A percentile compares a stretch with the other conserved stretches of the same genome.
These are phyloP conservation scores for Drechslerella stenobrocha DNA, from an alignment of 2,329 filamentous ascomycete species.

Conservation along the genomic window DNA sequence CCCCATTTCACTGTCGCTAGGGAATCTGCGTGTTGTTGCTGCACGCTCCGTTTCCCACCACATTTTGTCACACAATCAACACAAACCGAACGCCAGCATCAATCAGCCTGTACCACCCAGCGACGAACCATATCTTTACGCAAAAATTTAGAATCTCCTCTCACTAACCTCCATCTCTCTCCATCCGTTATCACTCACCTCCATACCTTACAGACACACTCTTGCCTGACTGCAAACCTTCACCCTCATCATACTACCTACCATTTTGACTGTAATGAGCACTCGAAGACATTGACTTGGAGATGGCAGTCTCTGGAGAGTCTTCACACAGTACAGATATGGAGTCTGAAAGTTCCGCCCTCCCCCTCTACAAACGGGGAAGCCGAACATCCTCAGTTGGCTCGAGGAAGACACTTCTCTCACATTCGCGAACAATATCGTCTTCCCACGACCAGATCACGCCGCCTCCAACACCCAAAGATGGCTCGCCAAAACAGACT, in stretches of 20 bases:
- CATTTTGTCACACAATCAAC: slow-evolving; percentile 45
- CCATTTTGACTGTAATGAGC: slow-evolving; percentile 30
- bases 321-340: slow-evolving; percentile 15
- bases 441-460: slow-evolving; percentile 44
- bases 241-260: too few species aligned
- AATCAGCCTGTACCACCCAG: too few species aligned
- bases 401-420: slow-evolving; percentile 41
- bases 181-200: too few species aligned
- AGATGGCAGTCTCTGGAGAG: slow-evolving; percentile 37
- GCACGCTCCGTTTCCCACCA: slow-evolving; percentile 22
- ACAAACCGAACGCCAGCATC: too few species aligned
- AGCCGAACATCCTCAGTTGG: slow-evolving; percentile 45
- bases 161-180: slow-evolving; percentile 13
- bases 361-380: slow-evolving; percentile 42
- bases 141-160: slow-evolving; percentile 11
- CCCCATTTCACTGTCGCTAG: slow-evolving; percentile 3
- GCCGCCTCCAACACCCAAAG: slow-evolving; percentile 43
- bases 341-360: slow-evolving; percentile 20
- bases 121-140: slow-evolving; percentile 10
- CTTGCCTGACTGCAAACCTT: too few species aligned
- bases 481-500: slow-evolving; percentile 33
- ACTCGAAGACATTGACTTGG: slow-evolving; percentile 12
- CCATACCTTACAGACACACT: too few species aligned
- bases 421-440: slow-evolving; percentile 44
- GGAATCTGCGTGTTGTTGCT: slow-evolving; percentile 31